phyloP scores from a whole-genome alignment of 1,139 yeast genomes.

The Suhomyces kunorum region DNA sequence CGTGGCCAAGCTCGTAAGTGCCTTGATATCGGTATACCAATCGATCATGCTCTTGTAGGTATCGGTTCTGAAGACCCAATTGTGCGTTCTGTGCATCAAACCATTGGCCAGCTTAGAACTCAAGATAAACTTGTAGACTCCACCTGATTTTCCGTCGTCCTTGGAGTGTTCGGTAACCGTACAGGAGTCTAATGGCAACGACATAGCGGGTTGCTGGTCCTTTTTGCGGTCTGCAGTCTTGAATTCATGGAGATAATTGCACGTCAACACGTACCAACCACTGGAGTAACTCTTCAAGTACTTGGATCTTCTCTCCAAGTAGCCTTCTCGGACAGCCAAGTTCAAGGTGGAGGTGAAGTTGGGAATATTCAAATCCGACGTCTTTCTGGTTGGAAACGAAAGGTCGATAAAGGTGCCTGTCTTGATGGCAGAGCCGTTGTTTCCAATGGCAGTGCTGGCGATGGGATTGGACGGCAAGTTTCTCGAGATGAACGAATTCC shows the following conservation, averaged over 20 bases:
- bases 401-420: slow-evolving; percentile 73
- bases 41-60: slow-evolving; percentile 73
- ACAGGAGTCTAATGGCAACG: slow-evolving; percentile 79
- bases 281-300: slow-evolving; percentile 84
- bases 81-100: slow-evolving; percentile 72
- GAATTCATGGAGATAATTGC: slow-evolving; percentile 87
- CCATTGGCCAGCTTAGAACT: slow-evolving; percentile 71
- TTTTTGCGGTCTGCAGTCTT: slow-evolving; percentile 79
- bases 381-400: slow-evolving; percentile 65
- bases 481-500: slow-evolving; percentile 79
- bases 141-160: slow-evolving; percentile 60
- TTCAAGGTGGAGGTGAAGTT: slow-evolving; percentile 73
- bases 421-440: slow-evolving; percentile 24
- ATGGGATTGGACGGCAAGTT: slow-evolving; percentile 51
- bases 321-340: slow-evolving; percentile 73
- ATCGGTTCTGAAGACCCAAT: slow-evolving; percentile 90
- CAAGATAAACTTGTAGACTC: slow-evolving; percentile 75
- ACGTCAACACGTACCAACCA: slow-evolving; percentile 90
- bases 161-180: slow-evolving; percentile 79
- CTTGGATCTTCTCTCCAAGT: slow-evolving; percentile 85
- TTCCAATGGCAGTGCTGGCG: slow-evolving; percentile 34
- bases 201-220: slow-evolving; percentile 86
- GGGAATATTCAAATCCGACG: slow-evolving; percentile 62
- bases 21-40: slow-evolving; percentile 81
- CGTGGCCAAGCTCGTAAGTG: slow-evolving; percentile 58